Base-by-base conservation (phyloP, 2,329 filamentous ascomycete species). In the Davidsoniella virescens region DNA sequence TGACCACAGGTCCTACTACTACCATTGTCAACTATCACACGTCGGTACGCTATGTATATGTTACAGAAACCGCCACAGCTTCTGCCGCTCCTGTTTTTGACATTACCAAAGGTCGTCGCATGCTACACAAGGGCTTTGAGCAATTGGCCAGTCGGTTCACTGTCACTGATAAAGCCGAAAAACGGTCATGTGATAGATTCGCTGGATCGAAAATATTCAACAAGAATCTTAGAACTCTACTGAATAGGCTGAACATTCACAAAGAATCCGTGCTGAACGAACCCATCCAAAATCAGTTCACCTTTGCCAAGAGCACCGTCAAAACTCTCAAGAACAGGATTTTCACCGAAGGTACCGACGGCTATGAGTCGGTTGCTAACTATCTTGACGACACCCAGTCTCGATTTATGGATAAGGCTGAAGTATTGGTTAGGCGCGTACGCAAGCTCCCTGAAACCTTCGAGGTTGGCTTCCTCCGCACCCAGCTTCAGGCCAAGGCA, bases 11-110 rank as follows among this genome's bases (percentile, higher is more conserved):
- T 20, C n/a, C 41, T 43, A 52, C 50, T 25, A 52, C 50, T 18
- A 52, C 50, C 4, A 42, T 52, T 38, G 50, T 52, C 26, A 47
- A 48, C 16, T 52, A 52, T 44, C 44, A 52, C 26, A 52, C 50
- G 7, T 52, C 50, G 5, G 45, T 48, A 14, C 38, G 41, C 26
- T 52, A 47, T 23, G 41, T 52, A 23, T 52, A 52, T 20, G 43
- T 51, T n/a, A 51, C 49, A 14, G 40, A 45, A 17, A 51, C 49
- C n/a, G 42, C 43, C 26, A 51, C 49, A 16, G 16, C 49, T 20
- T 20, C 43, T 6, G 25, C 43, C 2, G 33, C 42, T 10, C 17
- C 49, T 17, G 37, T 42, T 14, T 36, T 49, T n/a, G 56, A 60
- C 52, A 14, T 23, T 14, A 7, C 44, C n/a, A 33, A 33, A 33